phyloP scores from a whole-genome alignment of 306 rosid genomes.

The Sphenostylis stenocarpa region DNA sequence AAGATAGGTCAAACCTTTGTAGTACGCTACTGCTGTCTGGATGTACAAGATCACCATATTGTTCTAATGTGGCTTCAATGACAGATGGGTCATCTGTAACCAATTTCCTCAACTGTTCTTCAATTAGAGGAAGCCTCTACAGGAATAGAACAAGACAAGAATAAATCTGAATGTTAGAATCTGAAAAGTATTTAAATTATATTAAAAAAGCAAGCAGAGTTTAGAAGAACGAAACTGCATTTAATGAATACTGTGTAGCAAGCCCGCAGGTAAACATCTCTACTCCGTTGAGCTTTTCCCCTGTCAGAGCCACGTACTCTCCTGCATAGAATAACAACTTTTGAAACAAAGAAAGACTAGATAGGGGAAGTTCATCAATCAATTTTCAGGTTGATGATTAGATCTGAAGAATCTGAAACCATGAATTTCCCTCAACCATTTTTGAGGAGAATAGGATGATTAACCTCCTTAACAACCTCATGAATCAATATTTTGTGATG shows the following conservation, averaged over 20 bases:
- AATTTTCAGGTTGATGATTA: background rate
- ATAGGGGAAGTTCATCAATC: background rate
- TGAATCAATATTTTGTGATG: background rate
- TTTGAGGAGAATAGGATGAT: background rate
- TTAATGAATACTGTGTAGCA: constrained; percentile 81
- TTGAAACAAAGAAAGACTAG: constrained; percentile 18
- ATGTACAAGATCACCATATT: constrained; percentile 64
- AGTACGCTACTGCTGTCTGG: constrained; percentile 55
- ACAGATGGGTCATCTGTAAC: constrained; percentile 91
- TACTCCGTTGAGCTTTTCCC: constrained; percentile 75
- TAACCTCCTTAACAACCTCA: constrained; percentile 15
- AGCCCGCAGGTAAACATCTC: constrained; percentile 90
- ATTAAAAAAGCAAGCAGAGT: constrained; percentile 15
- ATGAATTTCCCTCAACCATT: constrained; percentile 9
- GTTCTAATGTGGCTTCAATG: constrained; percentile 74
- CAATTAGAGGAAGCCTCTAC: constrained; percentile 77
- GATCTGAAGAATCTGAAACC: background rate
- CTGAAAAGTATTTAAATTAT: constrained; percentile 7
- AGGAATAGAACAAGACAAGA: constrained; percentile 32
- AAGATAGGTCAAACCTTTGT: constrained; percentile 59
- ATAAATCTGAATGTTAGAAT: background rate
- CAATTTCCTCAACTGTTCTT: constrained; percentile 73
- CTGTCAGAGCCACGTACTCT: constrained; percentile 89
- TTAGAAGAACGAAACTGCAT: constrained; percentile 58
- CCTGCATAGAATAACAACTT: constrained; percentile 50